Evolutionary conservation across 768 basidiomycete genomes (phyloP).

Genomic region (Termitomyces sp.): DNA sequence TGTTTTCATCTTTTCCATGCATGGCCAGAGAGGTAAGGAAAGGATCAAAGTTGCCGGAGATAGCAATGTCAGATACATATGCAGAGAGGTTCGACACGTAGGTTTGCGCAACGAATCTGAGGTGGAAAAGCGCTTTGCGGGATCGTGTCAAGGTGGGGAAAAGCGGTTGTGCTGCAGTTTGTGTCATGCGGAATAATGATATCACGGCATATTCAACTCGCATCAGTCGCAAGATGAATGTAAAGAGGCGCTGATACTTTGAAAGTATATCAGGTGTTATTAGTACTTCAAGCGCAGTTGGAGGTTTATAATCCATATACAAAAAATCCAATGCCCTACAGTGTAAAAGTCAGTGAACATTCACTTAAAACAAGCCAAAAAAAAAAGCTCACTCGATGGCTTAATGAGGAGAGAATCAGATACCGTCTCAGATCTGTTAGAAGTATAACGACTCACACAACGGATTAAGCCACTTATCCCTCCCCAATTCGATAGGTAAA

Average conservation of each 20-base stretch:
- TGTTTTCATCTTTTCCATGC: conserved; percentile 7
- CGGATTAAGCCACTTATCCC: conserved; percentile 79
- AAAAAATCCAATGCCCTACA: conserved; percentile 82
- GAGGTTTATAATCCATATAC: conserved; percentile 88
- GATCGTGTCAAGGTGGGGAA: conserved; percentile 55
- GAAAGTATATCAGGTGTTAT: conserved; percentile 69
- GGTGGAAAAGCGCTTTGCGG: conserved; percentile 52
- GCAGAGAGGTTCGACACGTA: conserved; percentile 64
- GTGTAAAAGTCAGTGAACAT: conserved; percentile 8
- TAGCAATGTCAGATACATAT: conserved; percentile 79
- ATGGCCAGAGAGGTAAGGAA: conserved; percentile 46
- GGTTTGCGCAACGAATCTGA: conserved; percentile 69
- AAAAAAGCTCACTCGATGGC: conserved; percentile 41
- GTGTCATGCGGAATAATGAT: conserved; percentile 61
- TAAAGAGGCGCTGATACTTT: conserved; percentile 83
- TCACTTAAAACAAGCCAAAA: background rate
- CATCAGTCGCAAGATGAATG: conserved; percentile 71
- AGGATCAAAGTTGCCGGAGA: conserved; percentile 68
- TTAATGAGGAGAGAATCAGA: conserved; percentile 14
- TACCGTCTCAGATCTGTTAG: background rate
- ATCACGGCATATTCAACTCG: conserved; percentile 71
- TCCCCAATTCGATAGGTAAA: conserved; percentile 54
- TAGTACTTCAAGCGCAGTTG: conserved; percentile 66
- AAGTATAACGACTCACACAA: conserved; percentile 49
- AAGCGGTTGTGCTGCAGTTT: conserved; percentile 33